Base-by-base conservation (phyloP, 1,284 basidiomycete species). In the Puccinia novopanici region DNA sequence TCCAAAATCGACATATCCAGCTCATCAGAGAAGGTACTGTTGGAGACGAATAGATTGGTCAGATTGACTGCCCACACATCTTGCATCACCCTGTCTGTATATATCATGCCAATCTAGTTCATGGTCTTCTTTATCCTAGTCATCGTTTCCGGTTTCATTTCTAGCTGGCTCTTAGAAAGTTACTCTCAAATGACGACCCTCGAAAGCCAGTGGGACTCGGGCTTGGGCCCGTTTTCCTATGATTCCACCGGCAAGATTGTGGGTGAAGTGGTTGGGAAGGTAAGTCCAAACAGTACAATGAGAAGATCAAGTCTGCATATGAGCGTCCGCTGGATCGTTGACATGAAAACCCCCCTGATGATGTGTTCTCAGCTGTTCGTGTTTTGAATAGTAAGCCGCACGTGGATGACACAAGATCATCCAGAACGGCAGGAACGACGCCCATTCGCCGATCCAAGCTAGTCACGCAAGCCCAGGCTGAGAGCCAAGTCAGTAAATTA, bases 191-290 rank as follows among this genome's bases (percentile, higher is more conserved):
- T 71, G 8, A 67, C 50, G 3, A 68, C 75, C 8, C 0, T 27
- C 34, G 45, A 77, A 22, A 54, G 30, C 12, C 34, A 48, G 40
- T 77, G 61, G 61, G 65, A 45, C 15, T n/a, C 40, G 5, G 40
- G 65, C 52, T 61, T 78, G 54, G 54, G 67, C 40, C 52, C 37
- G 12, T 59, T 78, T 42, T 78, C 63, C 10, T 78, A 78, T 22
- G 76, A 78, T 50, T 71, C 76, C 1, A 78, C 76, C 22, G 76
- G 76, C 22, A 71, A 70, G 30, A 70, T 78, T 45, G 76, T 78
- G 15, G 76, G 76, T 15, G 76, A 78, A 59, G 76, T 68, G 15
- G 76, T 78, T 30, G 67, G 76, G 76, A 78, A 78, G 76, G 76
- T 78, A 17, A 42, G 42, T 55, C 24, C 17, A 37, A n/a, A n/a